A percentile compares a stretch with the other conserved stretches of the same genome.
Conservation (phyloP, 1,139 yeast species). For the Entelexis sorbosivorans region DNA sequence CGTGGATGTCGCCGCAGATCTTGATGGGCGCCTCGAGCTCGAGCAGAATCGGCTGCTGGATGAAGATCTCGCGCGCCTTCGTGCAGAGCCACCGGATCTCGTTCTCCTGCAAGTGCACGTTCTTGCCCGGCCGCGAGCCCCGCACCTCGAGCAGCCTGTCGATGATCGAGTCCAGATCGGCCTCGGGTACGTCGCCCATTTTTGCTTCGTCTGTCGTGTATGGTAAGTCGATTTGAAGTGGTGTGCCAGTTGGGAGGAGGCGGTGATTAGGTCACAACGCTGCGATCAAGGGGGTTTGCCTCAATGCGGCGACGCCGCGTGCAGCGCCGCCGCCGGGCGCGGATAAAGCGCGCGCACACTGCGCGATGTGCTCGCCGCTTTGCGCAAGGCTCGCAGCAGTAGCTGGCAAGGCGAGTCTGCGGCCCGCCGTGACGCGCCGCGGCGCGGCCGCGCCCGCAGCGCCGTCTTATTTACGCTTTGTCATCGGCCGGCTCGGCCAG, state of each 20-base stretch:
- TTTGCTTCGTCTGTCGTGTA: conserved; percentile 7
- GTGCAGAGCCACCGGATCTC: conserved; percentile 94
- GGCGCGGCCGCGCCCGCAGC: background rate
- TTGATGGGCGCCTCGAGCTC: conserved; percentile 97
- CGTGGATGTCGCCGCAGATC: conserved; percentile 91
- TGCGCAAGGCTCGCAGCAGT: too few relatives aligned
- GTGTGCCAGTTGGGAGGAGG: conserved; percentile 13
- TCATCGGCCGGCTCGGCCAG: background rate
- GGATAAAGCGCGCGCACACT: background rate
- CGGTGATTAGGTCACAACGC: conserved; percentile 13
- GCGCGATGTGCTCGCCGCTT: too few relatives aligned
- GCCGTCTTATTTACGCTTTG: background rate
- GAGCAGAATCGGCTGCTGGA: conserved; percentile 89
- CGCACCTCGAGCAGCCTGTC: conserved; percentile 94
- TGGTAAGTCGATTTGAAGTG: conserved; percentile 3
- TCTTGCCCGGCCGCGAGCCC: conserved; percentile 97
- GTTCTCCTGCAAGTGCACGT: conserved; percentile 83
- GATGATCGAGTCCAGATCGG: conserved; percentile 92
- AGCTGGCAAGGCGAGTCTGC: too few relatives aligned
- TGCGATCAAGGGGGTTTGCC: conserved; percentile 1
- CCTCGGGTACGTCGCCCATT: conserved; percentile 64
- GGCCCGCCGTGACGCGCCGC: background rate
- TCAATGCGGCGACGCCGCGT: background rate
- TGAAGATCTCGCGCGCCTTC: conserved; percentile 93
- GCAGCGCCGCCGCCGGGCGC: background rate